A percentile compares a stretch with the other conserved stretches of the same genome.
Conservation (phyloP, 176 grass and related monocot species). For the Carex pumila region DNA sequence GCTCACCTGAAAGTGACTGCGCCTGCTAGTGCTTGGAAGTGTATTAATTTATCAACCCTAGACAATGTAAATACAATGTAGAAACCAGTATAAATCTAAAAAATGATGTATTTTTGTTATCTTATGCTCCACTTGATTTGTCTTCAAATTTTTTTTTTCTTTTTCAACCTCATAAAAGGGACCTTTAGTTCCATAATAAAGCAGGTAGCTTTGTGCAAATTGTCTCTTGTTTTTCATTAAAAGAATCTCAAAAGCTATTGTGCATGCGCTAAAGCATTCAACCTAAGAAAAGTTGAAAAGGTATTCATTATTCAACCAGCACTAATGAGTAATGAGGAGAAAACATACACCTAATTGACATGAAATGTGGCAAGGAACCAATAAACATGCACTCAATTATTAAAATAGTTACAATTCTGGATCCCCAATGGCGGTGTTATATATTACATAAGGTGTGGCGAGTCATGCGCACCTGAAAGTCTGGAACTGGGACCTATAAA, state of each 20-base stretch:
- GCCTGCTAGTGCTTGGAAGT: neutral
- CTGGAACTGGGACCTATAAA: too few species aligned
- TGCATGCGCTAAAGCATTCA: conserved; percentile 4
- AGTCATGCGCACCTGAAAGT: neutral
- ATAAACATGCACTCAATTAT: neutral
- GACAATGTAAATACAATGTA: neutral
- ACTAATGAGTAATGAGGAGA: neutral
- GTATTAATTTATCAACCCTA: neutral
- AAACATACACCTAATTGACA: neutral
- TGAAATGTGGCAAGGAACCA: neutral
- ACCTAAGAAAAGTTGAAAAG: neutral
- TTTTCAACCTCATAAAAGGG: neutral
- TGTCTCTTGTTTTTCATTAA: conserved; percentile 15
- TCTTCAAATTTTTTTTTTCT: neutral
- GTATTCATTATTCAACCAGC: neutral
- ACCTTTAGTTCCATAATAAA: neutral
- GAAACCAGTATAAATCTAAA: neutral
- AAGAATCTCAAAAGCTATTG: conserved; percentile 16
- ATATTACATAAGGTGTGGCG: neutral
- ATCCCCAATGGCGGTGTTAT: neutral
- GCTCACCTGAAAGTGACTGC: conserved; percentile 10
- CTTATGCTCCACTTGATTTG: neutral
- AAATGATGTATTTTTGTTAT: conserved; percentile 10
- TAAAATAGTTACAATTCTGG: neutral
- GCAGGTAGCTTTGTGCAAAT: conserved; percentile 10